Conservation (phyloP, 2,329 filamentous ascomycete genomes). For the Monilinia fructigena region DNA sequence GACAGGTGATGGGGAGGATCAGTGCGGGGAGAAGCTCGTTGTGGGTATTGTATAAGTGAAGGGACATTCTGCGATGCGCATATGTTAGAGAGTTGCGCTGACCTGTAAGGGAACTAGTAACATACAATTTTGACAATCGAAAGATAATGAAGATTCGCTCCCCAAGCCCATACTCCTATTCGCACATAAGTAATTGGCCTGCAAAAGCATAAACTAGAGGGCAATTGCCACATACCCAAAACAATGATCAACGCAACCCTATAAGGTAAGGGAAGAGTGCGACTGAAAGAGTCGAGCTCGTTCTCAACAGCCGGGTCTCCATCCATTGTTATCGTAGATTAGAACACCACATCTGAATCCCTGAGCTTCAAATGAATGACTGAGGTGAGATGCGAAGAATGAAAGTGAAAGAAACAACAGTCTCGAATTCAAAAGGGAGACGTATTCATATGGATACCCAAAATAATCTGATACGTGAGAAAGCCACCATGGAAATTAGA, state of each 20-base stretch:
- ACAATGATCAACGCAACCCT: constrained; percentile 83
- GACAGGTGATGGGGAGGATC: constrained; percentile 76
- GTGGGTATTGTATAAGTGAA: constrained; percentile 80
- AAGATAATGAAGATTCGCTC: constrained; percentile 85
- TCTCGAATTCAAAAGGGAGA: constrained; percentile 8
- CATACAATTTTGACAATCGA: constrained; percentile 70
- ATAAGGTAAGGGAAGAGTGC: constrained; percentile 84
- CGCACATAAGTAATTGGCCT: constrained; percentile 25
- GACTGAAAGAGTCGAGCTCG: constrained; percentile 80
- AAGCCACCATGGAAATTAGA: constrained; percentile 15
- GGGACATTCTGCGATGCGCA: constrained; percentile 65
- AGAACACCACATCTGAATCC: constrained; percentile 36
- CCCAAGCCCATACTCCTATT: constrained; percentile 92
- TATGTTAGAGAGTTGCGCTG: constrained; percentile 24
- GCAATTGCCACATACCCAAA: constrained; percentile 59
- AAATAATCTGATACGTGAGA: constrained; percentile 15
- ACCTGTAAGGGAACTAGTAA: constrained; percentile 24
- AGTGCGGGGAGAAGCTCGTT: constrained; percentile 61
- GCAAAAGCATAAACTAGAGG: constrained; percentile 7
- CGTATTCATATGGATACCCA: background rate
- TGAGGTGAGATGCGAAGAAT: constrained; percentile 29
- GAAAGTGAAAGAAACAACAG: constrained; percentile 2
- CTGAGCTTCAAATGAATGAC: constrained; percentile 32
- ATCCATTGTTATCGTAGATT: constrained; percentile 55
- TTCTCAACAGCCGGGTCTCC: constrained; percentile 69